Evolutionary conservation across 352 stramenopile genomes (phyloP).

Genomic region (Phytophthora palmivora): DNA sequence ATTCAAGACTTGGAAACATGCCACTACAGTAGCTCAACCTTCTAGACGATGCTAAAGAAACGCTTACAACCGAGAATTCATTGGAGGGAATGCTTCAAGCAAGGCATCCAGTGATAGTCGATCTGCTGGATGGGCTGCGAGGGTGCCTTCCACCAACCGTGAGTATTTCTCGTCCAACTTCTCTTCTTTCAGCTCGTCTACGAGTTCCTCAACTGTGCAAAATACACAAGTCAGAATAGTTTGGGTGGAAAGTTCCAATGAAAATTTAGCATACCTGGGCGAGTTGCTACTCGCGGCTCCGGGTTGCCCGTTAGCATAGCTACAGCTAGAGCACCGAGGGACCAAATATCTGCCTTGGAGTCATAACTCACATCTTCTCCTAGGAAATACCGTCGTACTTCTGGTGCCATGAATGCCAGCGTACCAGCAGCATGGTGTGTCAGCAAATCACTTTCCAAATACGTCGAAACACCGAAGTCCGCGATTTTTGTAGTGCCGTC

Average conservation of each 20-base stretch:
- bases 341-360: slow-evolving; percentile 78
- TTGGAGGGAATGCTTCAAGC: slow-evolving; percentile 42
- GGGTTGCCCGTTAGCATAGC: slow-evolving; percentile 72
- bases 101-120: slow-evolving; percentile 53
- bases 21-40: background rate
- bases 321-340: slow-evolving; percentile 76
- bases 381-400: slow-evolving; percentile 79
- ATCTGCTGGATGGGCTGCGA: slow-evolving; percentile 49
- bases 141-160: slow-evolving; percentile 48
- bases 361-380: slow-evolving; percentile 78
- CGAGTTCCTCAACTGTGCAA: slow-evolving; percentile 61
- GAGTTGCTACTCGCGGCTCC: slow-evolving; percentile 73
- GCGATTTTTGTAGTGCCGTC: slow-evolving; percentile 78
- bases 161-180: slow-evolving; percentile 44
- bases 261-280: slow-evolving; percentile 45
- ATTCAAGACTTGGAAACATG: slow-evolving; percentile 16
- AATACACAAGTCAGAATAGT: slow-evolving; percentile 4
- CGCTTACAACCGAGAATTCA: slow-evolving; percentile 56
- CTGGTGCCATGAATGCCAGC: slow-evolving; percentile 82
- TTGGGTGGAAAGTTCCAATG: background rate
- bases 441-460: slow-evolving; percentile 72
- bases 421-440: slow-evolving; percentile 81
- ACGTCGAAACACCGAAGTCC: slow-evolving; percentile 87
- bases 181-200: slow-evolving; percentile 48
- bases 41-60: background rate